Evolutionary conservation across 192 early-diverging fungal species (phyloP).

Genomic region (Umbelopsis sp.): DNA sequence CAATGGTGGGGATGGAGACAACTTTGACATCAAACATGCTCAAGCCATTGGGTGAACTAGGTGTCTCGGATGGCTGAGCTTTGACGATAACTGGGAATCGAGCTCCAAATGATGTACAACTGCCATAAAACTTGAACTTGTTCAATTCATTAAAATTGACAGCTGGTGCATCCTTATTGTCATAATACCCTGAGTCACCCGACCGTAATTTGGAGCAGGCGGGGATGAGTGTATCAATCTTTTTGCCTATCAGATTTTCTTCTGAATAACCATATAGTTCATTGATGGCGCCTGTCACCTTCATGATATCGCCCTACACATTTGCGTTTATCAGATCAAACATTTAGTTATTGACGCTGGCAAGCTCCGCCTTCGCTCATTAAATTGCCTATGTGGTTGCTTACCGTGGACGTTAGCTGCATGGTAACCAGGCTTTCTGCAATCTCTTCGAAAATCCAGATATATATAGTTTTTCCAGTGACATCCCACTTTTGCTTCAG

Average conservation of each 20-base stretch:
- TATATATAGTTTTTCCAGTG: slow-evolving; percentile 47
- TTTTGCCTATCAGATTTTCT: slow-evolving; percentile 48
- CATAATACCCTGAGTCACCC: slow-evolving; percentile 13
- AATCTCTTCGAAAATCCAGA: slow-evolving; percentile 72
- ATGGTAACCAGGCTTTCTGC: slow-evolving; percentile 42
- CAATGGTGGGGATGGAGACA: slow-evolving; percentile 65
- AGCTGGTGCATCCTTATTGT: not conserved
- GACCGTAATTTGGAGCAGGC: slow-evolving; percentile 17
- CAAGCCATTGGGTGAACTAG: slow-evolving; percentile 24
- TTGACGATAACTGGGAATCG: slow-evolving; percentile 61
- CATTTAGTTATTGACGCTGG: slow-evolving; percentile 1
- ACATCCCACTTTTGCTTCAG: slow-evolving; percentile 57
- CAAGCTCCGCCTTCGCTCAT: not conserved
- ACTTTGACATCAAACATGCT: slow-evolving; percentile 48
- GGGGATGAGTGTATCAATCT: slow-evolving; percentile 30
- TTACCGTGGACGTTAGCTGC: slow-evolving; percentile 15
- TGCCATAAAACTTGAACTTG: slow-evolving; percentile 59
- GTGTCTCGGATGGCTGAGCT: slow-evolving; percentile 31
- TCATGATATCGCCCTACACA: slow-evolving; percentile 48
- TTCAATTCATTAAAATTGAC: slow-evolving; percentile 51
- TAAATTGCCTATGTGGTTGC: slow-evolving; percentile 23
- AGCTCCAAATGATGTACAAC: slow-evolving; percentile 47
- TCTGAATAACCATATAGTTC: slow-evolving; percentile 58
- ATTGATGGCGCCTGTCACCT: slow-evolving; percentile 46
- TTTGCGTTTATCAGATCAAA: not conserved